Evolutionary conservation across 2,329 filamentous ascomycete genomes (phyloP), one percentile per base, ranked within the genome.

Genomic region (Xylaria multiplex): DNA sequence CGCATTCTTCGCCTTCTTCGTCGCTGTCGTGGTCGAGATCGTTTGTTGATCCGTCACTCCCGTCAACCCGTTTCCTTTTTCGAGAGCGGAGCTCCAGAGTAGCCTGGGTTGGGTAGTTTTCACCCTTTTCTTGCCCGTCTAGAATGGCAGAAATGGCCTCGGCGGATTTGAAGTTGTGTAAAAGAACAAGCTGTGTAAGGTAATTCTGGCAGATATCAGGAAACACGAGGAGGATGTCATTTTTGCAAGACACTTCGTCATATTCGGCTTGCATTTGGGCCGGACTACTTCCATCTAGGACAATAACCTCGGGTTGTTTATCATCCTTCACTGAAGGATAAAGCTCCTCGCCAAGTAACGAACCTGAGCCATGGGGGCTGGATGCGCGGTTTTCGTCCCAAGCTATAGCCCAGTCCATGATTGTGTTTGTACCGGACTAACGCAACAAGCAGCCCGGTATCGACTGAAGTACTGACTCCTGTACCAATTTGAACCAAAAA

Each of bases 191-290:
- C 4, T 65, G 52, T 6, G 72, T 63, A 13, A 85, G 73, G 60
- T 79, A 81, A 0, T 78, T 65, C 0, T 72, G 76, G 64, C 81
- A 84, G 2, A 86, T 82, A 46, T 85, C 80, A 0, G 83, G 81
- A 64, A 86, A 84, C 8, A 84, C 54, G 4, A 62, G 52, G 8
- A 78, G 67, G 14, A 81, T 71, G 3, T 68, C 62, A 16, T 73
- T 66, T 35, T 72, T 74, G 69, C 77, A 81, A 6, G 65, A 62
- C 24, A 62, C 27, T 45, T 70, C 64, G 50, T 58, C 43, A 2
- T 64, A 32, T 16, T 40, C 43, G 16, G n/a, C 16, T 14, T 37
- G 37, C n/a, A 35, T 37, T 49, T 49, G 35, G 52, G 24, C 45
- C 16, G 67, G 59, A 43, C 35, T 61, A 30, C 59, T 35, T 3